A percentile compares a stretch with the other conserved stretches of the same genome.
Evolutionary conservation across 495 filamentous ascomycete genomes (phyloP).

Genomic region (Massariosphaeria phaeospora): DNA sequence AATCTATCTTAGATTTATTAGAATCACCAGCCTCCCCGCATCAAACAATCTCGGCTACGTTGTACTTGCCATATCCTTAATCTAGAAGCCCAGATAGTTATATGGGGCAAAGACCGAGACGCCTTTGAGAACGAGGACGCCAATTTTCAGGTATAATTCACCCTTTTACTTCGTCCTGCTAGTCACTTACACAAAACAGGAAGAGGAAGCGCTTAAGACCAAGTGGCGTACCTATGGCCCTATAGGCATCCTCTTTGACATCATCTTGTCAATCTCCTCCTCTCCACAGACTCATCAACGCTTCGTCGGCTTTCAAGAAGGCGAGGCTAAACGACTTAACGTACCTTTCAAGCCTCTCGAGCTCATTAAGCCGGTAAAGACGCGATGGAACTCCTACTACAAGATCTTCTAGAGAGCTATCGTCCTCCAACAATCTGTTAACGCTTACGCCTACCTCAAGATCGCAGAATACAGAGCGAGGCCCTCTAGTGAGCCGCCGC

Average conservation of each 20-base stretch:
- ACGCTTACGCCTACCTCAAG: neutral
- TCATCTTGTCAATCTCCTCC: constrained; percentile 3
- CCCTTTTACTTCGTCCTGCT: too few relatives aligned
- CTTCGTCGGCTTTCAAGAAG: neutral
- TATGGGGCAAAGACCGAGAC: neutral
- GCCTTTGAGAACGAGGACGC: neutral
- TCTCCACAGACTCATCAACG: constrained; percentile 1
- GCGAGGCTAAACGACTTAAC: neutral
- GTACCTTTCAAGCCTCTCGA: neutral
- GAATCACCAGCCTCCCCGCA: too few relatives aligned
- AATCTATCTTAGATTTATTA: too few relatives aligned
- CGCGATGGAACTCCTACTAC: constrained; percentile 1
- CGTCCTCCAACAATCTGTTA: neutral
- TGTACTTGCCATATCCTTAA: constrained; percentile 13
- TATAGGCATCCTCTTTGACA: constrained; percentile 1
- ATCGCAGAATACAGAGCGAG: neutral
- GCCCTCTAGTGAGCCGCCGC: neutral
- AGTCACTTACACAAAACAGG: too few relatives aligned
- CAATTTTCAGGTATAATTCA: too few relatives aligned
- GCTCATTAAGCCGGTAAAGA: constrained; percentile 4
- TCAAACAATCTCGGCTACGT: neutral
- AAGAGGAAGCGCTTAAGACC: neutral
- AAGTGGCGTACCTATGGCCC: neutral
- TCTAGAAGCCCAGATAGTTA: constrained; percentile 1
- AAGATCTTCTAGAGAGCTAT: neutral